phyloP scores from a whole-genome alignment of 129 eudicot species.

The Flaveria sonorensis region DNA sequence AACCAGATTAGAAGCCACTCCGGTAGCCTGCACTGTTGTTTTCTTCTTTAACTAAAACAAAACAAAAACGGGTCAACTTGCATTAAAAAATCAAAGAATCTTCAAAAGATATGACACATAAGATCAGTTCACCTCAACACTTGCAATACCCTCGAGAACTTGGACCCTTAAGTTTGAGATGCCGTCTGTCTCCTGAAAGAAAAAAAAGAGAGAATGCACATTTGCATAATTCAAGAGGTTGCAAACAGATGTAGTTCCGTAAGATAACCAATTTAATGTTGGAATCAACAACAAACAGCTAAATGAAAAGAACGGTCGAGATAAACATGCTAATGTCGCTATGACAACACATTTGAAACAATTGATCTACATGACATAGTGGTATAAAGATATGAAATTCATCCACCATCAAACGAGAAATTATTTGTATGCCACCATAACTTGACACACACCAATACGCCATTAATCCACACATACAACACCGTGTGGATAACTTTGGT shows the following conservation, averaged over 20 bases:
- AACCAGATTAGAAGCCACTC: slow-evolving; percentile 90
- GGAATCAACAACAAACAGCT: neutral
- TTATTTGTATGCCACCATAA: neutral
- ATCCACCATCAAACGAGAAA: neutral
- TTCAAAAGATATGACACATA: neutral
- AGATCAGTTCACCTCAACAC: slow-evolving; percentile 60
- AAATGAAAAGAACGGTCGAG: neutral
- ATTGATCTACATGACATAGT: neutral
- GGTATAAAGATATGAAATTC: neutral
- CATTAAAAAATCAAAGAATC: neutral
- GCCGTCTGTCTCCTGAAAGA: slow-evolving; percentile 68
- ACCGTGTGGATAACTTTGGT: neutral
- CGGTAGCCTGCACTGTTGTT: slow-evolving; percentile 97
- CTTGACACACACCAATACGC: slow-evolving; percentile 15
- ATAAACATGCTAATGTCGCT: neutral
- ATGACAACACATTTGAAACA: neutral
- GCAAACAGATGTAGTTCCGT: slow-evolving; percentile 1
- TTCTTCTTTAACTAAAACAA: slow-evolving; percentile 70
- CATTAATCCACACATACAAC: neutral
- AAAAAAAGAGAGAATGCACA: neutral
- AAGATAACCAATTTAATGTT: neutral
- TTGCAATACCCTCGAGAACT: slow-evolving; percentile 87
- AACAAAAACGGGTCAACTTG: neutral
- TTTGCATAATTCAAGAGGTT: slow-evolving; percentile 19
- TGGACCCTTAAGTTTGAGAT: slow-evolving; percentile 60